Conservation (phyloP, 805 yeast genomes). For the Ogataea kodamae region DNA sequence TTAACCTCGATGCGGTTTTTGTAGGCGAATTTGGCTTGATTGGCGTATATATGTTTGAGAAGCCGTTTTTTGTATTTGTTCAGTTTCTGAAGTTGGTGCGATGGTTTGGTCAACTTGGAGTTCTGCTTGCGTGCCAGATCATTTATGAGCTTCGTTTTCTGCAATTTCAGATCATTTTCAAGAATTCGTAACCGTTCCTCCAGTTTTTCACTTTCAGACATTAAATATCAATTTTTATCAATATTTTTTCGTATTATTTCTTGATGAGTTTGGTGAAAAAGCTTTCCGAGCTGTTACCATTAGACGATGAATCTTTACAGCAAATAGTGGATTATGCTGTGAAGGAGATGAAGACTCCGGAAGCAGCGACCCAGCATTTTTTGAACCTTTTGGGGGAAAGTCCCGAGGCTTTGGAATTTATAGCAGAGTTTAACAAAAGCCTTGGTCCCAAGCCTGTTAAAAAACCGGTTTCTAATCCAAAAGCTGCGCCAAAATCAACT, state of each 20-base stretch:
- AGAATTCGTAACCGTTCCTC: conserved; percentile 19
- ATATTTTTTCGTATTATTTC: neutral
- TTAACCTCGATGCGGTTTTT: conserved; percentile 45
- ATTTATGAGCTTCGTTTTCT: conserved; percentile 12
- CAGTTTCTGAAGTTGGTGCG: conserved; percentile 33
- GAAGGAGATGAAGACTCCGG: conserved; percentile 40
- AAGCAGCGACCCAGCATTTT: conserved; percentile 50
- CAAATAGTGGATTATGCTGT: conserved; percentile 56
- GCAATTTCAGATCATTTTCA: conserved; percentile 20
- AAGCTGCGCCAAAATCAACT: conserved; percentile 4
- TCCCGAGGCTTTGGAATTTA: conserved; percentile 47
- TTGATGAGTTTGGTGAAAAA: conserved; percentile 10
- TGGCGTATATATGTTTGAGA: conserved; percentile 24
- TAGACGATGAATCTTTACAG: conserved; percentile 52
- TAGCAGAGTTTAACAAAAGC: conserved; percentile 41
- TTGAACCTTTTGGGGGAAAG: conserved; percentile 55
- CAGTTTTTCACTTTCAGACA: conserved; percentile 21
- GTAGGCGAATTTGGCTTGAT: conserved; percentile 37
- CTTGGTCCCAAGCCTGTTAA: conserved; percentile 24
- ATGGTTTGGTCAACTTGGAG: conserved; percentile 9
- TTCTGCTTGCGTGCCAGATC: conserved; percentile 18
- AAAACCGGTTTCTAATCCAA: conserved; percentile 2
- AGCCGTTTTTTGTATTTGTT: conserved; percentile 23
- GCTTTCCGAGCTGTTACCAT: conserved; percentile 43
- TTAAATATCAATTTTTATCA: conserved; percentile 3